Percentiles rank a stretch among this genome's conserved stretches.
These are phyloP conservation scores for Rhodotorula diobovata DNA, from an alignment of 768 basidiomycete species.

Conservation along the genomic window DNA sequence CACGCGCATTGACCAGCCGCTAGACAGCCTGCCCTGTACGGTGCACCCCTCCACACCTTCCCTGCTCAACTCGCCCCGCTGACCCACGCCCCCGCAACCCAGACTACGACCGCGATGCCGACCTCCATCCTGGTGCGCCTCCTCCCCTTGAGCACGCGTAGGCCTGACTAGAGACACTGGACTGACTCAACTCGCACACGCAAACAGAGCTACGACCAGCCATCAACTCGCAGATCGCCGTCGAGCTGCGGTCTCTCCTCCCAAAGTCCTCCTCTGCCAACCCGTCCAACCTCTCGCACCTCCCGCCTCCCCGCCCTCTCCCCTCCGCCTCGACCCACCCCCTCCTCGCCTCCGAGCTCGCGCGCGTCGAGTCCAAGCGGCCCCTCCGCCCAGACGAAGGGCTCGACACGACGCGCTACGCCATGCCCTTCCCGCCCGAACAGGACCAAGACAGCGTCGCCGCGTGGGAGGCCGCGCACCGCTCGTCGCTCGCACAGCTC, in stretches of 20 bases:
- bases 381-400: constrained; percentile 22
- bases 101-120: constrained; percentile 11
- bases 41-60: no score
- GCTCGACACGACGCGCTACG: constrained; percentile 36
- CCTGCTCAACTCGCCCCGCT: background rate
- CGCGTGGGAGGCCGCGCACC: constrained; percentile 36
- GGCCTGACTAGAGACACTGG: background rate
- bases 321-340: constrained; percentile 11
- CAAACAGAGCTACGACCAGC: constrained; percentile 25
- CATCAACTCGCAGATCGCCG: constrained; percentile 37
- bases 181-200: no score
- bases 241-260: constrained; percentile 38
- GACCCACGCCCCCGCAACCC: background rate
- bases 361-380: constrained; percentile 30
- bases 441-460: constrained; percentile 17
- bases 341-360: constrained; percentile 35
- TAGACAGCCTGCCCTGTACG: constrained; percentile 14
- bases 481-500: constrained; percentile 33
- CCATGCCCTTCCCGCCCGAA: constrained; percentile 26
- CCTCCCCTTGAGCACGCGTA: no score
- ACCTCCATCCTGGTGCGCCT: background rate
- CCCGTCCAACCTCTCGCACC: constrained; percentile 34
- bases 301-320: constrained; percentile 16
- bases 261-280: constrained; percentile 16
- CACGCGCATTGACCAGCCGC: background rate